A percentile compares a stretch with the other conserved stretches of the same genome.
Conservation (phyloP, 805 yeast species). For the Yarrowia sp. region DNA sequence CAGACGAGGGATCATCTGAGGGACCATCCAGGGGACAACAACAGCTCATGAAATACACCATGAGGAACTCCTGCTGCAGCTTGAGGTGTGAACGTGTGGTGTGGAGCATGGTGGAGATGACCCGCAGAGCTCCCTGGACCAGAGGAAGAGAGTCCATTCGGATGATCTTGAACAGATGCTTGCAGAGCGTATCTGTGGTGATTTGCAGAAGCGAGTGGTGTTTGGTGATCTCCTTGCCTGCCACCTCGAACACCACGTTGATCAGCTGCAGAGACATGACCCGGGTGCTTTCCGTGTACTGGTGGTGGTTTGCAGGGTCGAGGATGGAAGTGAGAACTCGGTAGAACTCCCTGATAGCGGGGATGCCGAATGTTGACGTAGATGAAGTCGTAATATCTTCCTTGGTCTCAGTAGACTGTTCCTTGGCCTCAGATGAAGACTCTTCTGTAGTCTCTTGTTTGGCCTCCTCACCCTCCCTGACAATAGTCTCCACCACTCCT, state of each 20-base stretch:
- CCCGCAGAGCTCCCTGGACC: conserved; percentile 74
- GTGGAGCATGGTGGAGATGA: conserved; percentile 74
- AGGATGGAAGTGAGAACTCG: conserved; percentile 78
- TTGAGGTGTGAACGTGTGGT: conserved; percentile 71
- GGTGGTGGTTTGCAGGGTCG: conserved; percentile 80
- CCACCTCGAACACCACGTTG: conserved; percentile 79
- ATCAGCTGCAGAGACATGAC: conserved; percentile 80
- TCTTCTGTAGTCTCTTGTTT: neutral
- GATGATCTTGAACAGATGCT: conserved; percentile 79
- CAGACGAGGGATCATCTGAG: conserved; percentile 19
- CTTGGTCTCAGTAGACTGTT: neutral
- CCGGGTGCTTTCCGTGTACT: conserved; percentile 86
- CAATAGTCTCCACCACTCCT: conserved; percentile 20
- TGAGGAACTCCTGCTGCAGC: conserved; percentile 72
- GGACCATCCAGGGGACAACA: conserved; percentile 50
- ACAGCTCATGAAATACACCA: conserved; percentile 52
- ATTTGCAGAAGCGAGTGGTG: conserved; percentile 73
- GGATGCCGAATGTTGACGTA: conserved; percentile 61
- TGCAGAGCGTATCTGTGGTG: conserved; percentile 82
- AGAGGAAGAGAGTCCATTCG: conserved; percentile 76
- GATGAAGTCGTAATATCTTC: conserved; percentile 48
- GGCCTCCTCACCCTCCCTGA: neutral
- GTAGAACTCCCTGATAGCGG: conserved; percentile 77
- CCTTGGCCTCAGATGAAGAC: neutral
- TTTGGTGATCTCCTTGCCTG: conserved; percentile 66